Evolutionary conservation across 257 asterid genomes (phyloP), one percentile per base, ranked within the genome.

Genomic region (Striga asiatica): DNA sequence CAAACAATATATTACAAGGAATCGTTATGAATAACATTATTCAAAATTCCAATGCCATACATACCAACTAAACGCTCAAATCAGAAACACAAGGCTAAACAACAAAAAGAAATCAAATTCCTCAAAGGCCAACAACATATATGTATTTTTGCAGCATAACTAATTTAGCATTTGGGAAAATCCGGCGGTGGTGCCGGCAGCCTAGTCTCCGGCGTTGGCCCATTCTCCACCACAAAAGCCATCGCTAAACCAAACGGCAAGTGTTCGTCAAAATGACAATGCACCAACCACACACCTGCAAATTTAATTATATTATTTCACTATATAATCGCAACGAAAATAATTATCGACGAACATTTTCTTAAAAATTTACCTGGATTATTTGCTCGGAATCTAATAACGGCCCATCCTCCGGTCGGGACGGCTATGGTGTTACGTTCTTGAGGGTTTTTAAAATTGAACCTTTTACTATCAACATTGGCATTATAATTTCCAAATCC

Each of bases 221-320:
- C 88, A 61, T 80, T 69, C 68, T 76, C 88, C 8, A 71, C 83
- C 9, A 80, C 60, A 57, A 76, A 73, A 22, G 86, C 83, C 2
- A 80, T 76, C 63, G 76, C 76, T 29, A 76, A 54, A 4, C 86
- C 86, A n/a, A n/a, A 82, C 86, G 73, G 0, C 81, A 82, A 16
- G 49, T 42, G 22, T 42, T 21, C 4, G 22, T 42, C 49, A 21
- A 42, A 42, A 17, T 79, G 86, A 73, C 86, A 79, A 51, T 76
- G 86, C 14, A 76, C 65, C 58, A 76, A 79, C 83, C 80, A 77
- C 31, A 77, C 83, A 53, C 83, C 82, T 72, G 5, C 18, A 54
- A 2, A 32, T 6, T 32, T 32, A 32, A 2, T 2, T 1, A 7
- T 2, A 2, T 6, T 6, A 6, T 8, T 32, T 12, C 3, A 32